Evolutionary conservation across 2,329 filamentous ascomycete species (phyloP), one percentile per base, ranked within the genome.

Genomic region (Fulvia fulva): DNA sequence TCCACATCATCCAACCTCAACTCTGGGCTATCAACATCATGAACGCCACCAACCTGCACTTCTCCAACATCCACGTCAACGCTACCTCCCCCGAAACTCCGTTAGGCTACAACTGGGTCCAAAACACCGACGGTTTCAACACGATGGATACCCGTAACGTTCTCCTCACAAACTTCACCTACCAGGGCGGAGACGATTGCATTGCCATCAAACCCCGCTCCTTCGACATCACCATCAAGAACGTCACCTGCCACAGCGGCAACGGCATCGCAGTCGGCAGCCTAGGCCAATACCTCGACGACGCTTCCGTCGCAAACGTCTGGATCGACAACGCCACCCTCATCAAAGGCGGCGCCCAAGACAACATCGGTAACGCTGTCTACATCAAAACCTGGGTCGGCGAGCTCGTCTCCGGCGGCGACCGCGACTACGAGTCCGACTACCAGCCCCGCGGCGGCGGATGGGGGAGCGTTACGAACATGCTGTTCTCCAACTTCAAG

Each of bases 161-260:
- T 49, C 70, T 68, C 6, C 73, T 84, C 5, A 77, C 71, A 3
- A 81, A 81, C 58, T 77, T 83, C 53, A 70, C 74, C 5, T 84
- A 82, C 63, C 80, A 82, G 71, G 81, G 81, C 9, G 81, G 85
- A 65, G 87, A 80, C 68, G 74, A 82, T 56, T 90, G 87, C 71
- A 80, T 85, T 25, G 80, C 81, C 43, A 77, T 80, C 60, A 90
- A 88, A 73, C 77, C 81, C 44, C 79, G 87, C 72, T 85, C 83
- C 57, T 79, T 83, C 71, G 84, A 87, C 65, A 78, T 81, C 60
- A 72, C 75, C 34, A 71, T 80, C 56, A 78, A 81, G 56, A 87
- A 83, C 67, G 64, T 77, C 6, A 76, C 75, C 59, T 89, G 83
- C 56, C 75, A 76, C 44, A 78, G 79, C 12, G 81, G 81, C 2